phyloP scores from a whole-genome alignment of 2,329 filamentous ascomycete species.

The Paecilomyces sp. region DNA sequence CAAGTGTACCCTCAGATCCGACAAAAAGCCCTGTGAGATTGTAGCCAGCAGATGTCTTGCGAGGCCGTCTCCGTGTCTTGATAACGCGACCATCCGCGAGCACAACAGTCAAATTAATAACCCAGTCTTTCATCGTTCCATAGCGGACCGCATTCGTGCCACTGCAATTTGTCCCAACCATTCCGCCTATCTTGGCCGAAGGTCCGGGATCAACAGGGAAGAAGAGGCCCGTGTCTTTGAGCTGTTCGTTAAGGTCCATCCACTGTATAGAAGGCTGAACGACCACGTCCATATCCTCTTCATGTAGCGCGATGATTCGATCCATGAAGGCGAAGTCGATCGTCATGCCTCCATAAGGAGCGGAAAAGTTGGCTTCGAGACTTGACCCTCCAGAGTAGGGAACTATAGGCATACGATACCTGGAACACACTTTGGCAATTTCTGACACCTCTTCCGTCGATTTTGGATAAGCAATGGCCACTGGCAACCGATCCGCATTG shows the following conservation, averaged over 20 bases:
- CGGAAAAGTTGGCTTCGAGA: slow-evolving; percentile 83
- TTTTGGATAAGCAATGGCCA: slow-evolving; percentile 59
- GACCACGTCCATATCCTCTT: slow-evolving; percentile 85
- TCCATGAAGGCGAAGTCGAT: slow-evolving; percentile 90
- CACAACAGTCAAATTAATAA: slow-evolving; percentile 64
- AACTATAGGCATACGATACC: slow-evolving; percentile 75
- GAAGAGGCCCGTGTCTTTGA: slow-evolving; percentile 70
- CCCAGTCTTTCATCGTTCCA: slow-evolving; percentile 71
- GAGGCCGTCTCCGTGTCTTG: slow-evolving; percentile 59
- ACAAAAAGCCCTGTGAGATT: slow-evolving; percentile 64
- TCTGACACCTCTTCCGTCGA: slow-evolving; percentile 58
- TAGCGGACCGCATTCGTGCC: slow-evolving; percentile 57
- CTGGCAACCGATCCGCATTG: slow-evolving; percentile 56
- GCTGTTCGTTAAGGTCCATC: slow-evolving; percentile 76
- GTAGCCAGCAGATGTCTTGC: slow-evolving; percentile 65
- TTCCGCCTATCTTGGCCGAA: slow-evolving; percentile 50
- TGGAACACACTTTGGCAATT: slow-evolving; percentile 66
- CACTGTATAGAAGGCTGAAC: slow-evolving; percentile 89
- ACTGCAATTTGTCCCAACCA: slow-evolving; percentile 62
- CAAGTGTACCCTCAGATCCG: slow-evolving; percentile 64
- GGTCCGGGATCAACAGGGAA: slow-evolving; percentile 85
- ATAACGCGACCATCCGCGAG: slow-evolving; percentile 62
- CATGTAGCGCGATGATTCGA: slow-evolving; percentile 68
- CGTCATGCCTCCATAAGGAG: slow-evolving; percentile 77
- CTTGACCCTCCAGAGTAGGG: slow-evolving; percentile 81